Conservation (phyloP, 176 grass and related monocot genomes). For the Rhipidocladum racemiflorum region DNA sequence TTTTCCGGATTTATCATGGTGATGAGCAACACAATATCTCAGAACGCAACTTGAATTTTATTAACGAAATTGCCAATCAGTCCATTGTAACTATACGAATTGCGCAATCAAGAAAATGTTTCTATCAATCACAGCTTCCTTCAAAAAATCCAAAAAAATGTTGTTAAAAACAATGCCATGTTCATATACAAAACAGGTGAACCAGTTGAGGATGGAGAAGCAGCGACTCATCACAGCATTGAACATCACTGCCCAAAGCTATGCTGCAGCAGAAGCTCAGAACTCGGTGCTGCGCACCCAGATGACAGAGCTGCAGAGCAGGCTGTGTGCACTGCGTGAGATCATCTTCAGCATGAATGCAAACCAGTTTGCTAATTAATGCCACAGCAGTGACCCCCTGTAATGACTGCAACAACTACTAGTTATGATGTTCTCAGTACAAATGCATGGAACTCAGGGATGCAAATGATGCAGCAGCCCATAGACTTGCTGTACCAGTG, state of each 20-base stretch:
- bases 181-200: conserved; percentile 22
- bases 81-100: background rate
- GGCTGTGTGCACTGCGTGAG: conserved; percentile 41
- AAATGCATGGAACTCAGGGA: conserved; percentile 14
- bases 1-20: background rate
- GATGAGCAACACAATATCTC: background rate
- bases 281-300: conserved; percentile 63
- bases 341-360: conserved; percentile 33
- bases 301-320: conserved; percentile 40
- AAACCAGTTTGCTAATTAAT: background rate
- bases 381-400: background rate
- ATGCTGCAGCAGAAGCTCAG: conserved; percentile 25
- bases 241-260: conserved; percentile 25
- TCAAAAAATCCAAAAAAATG: background rate
- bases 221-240: conserved; percentile 38
- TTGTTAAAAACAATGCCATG: conserved; percentile 17
- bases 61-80: background rate
- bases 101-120: background rate
- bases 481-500: conserved; percentile 30
- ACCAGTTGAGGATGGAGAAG: conserved; percentile 42
- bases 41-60: background rate
- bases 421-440: background rate
- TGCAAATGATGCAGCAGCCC: conserved; percentile 31
- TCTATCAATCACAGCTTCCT: background rate
- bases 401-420: background rate